Base-by-base conservation (phyloP, 2,329 filamentous ascomycete genomes). In the Leptographium radiaticola region DNA sequence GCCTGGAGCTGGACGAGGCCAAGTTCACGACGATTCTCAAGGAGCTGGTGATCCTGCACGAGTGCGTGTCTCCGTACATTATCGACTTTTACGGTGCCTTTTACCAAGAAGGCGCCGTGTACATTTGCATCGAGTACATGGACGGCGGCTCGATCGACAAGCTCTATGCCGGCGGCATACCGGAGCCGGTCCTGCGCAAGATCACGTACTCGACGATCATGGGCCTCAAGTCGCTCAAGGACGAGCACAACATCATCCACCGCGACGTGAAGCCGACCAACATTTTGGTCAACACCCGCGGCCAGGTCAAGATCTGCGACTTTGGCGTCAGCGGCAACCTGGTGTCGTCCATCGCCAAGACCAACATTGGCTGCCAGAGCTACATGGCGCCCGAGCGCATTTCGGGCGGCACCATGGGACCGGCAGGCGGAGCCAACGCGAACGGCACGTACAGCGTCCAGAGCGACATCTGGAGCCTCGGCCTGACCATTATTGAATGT, bases 121-220 rank as follows among this genome's bases (percentile, higher is more conserved):
- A 98, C 69, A 97, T 98, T 68, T 98, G 93, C 70, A 95, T 98
- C 67, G 93, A 98, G 70, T 95, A 89, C 70, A 98, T 98, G 93
- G 90, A 98, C 65, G 93, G 93, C 48, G 93, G 93, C 9, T 97
- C 90, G 40, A 90, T 97, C 64, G 93, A 98, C 74, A 96, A 96
- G 68, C 72, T 98, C 13, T 98, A 98, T 67, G 79, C 79, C 12
- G 88, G 90, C 56, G 93, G 93, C 46, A 84, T 98, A 11, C 89
- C 93, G 0, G 93, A 98, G 66, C 80, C 80, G 44, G 84, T 98
- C 0, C 72, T 98, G 51, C 82, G 84, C 53, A 97, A 96, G 67
- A 93, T 98, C 59, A 89, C 91, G 0, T 80, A 93, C 59, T 85
- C 87, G 20, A 96, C 93, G 0, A 82, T 93, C 8, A 87, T 90